Percentiles rank a stretch among this genome's conserved stretches.
Conservation (phyloP, 2,329 filamentous ascomycete genomes). For the Talaromyces sp. region DNA sequence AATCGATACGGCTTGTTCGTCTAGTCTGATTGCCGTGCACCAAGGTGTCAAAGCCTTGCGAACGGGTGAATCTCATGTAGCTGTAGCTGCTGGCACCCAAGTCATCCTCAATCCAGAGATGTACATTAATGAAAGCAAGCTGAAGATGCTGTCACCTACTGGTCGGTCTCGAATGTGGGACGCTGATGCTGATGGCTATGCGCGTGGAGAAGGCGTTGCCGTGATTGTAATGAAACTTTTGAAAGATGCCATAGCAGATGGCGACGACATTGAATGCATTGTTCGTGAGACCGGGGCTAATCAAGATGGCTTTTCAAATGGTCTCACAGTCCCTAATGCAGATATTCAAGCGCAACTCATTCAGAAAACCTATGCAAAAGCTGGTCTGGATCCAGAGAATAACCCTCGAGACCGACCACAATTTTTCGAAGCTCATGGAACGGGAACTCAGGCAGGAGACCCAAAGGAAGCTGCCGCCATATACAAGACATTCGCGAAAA, state of each 20-base stretch:
- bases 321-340: constrained; percentile 27
- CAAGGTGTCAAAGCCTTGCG: constrained; percentile 28
- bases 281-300: constrained; percentile 29
- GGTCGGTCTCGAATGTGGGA: constrained; percentile 50
- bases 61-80: constrained; percentile 23
- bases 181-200: constrained; percentile 44
- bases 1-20: constrained; percentile 47
- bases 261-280: constrained; percentile 37
- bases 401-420: constrained; percentile 8
- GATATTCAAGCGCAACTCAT: constrained; percentile 36
- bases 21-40: constrained; percentile 35
- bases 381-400: constrained; percentile 28
- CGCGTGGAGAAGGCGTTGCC: constrained; percentile 48
- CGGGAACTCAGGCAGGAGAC: constrained; percentile 27
- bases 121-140: constrained; percentile 16
- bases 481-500: not conserved
- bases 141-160: constrained; percentile 48
- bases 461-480: constrained; percentile 17
- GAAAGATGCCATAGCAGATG: constrained; percentile 41
- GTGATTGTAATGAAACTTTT: constrained; percentile 48
- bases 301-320: constrained; percentile 26
- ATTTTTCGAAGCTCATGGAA: constrained; percentile 41
- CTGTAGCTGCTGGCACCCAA: constrained; percentile 22
- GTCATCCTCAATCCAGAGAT: constrained; percentile 25
- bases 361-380: constrained; percentile 28